Conservation (phyloP, 495 filamentous ascomycete genomes). For the Talaromyces ruber region DNA sequence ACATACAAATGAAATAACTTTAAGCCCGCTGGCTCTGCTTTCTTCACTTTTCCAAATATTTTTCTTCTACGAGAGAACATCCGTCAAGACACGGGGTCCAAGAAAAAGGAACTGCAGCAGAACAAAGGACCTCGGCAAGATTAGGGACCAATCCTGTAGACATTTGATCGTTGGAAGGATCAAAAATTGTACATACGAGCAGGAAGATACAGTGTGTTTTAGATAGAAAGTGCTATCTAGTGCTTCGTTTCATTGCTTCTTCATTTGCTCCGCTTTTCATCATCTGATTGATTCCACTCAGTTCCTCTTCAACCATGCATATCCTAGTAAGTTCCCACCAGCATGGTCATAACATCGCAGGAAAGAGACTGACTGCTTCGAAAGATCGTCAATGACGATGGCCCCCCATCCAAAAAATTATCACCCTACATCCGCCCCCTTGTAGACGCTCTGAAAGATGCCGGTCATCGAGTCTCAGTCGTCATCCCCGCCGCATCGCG, state of each 20-base stretch:
- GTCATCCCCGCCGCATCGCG: constrained; percentile 84
- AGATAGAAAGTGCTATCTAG: neutral
- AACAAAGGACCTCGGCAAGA: neutral
- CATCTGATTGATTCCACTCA: neutral
- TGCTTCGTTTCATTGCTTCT: neutral
- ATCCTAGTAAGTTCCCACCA: constrained; percentile 31
- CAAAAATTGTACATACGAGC: neutral
- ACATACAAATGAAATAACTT: neutral
- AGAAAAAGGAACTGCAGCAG: neutral
- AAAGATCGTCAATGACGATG: constrained; percentile 83
- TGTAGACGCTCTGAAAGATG: constrained; percentile 62
- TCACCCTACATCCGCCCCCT: constrained; percentile 88
- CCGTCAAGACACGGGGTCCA: neutral
- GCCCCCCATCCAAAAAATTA: constrained; percentile 75
- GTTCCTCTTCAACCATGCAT: constrained; percentile 24
- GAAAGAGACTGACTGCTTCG: constrained; percentile 1
- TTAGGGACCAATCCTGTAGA: neutral
- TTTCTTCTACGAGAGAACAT: neutral
- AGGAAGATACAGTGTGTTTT: neutral
- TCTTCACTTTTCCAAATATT: neutral
- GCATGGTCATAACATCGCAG: constrained; percentile 7
- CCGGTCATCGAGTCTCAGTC: constrained; percentile 84
- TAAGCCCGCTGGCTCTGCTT: neutral
- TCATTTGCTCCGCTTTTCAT: too few species aligned
- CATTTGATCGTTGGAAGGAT: neutral